phyloP scores from a whole-genome alignment of 371 early-diverging fungal species.

The Mucor velutinosus region DNA sequence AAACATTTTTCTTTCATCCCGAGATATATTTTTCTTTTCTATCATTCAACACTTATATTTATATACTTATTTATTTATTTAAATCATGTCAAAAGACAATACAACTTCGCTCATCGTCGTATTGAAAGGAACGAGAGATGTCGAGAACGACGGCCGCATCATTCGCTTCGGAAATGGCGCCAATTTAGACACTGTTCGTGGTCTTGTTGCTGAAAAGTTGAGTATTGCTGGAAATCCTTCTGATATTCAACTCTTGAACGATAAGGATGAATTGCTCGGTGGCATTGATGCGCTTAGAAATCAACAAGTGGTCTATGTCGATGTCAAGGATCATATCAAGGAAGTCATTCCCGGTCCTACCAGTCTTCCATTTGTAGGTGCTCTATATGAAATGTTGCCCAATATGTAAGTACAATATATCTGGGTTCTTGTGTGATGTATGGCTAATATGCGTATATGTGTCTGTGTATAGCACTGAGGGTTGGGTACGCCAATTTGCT shows the following conservation, averaged over 20 bases:
- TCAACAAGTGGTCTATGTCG: conserved; percentile 32
- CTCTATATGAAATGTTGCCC: conserved; percentile 38
- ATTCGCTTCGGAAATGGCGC: conserved; percentile 31
- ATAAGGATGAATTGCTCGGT: conserved; percentile 18
- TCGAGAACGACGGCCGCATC: conserved; percentile 35
- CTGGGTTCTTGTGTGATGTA: neutral
- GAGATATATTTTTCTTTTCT: neutral
- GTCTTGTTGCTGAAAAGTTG: conserved; percentile 34
- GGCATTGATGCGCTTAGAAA: conserved; percentile 24
- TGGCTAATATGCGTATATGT: neutral
- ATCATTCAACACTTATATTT: neutral
- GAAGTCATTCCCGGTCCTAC: conserved; percentile 33
- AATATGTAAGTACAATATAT: conserved; percentile 26
- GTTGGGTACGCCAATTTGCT: conserved; percentile 28
- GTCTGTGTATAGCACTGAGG: conserved; percentile 20
- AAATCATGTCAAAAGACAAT: conserved; percentile 17
- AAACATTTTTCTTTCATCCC: neutral
- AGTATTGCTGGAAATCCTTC: conserved; percentile 11
- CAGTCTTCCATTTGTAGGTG: conserved; percentile 37
- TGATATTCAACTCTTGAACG: conserved; percentile 17
- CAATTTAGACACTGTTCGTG: conserved; percentile 28
- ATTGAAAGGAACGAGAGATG: conserved; percentile 17
- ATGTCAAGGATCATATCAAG: conserved; percentile 23
- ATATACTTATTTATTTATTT: neutral
- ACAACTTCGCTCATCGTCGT: conserved; percentile 35